Percentiles rank a stretch among this genome's conserved stretches.
phyloP scores from a whole-genome alignment of 441 rosid species.

The Populus hybrid region DNA sequence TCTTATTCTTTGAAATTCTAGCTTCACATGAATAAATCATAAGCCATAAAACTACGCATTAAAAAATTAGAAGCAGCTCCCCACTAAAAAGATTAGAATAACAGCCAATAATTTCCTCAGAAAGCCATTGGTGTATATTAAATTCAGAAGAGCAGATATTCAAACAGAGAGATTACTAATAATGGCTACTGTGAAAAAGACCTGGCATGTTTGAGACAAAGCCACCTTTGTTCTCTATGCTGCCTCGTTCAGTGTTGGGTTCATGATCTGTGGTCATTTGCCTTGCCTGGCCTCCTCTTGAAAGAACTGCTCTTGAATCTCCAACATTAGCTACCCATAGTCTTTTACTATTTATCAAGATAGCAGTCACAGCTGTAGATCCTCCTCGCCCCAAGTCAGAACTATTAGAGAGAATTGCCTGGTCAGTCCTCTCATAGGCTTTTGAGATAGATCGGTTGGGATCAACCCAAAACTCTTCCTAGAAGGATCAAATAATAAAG shows the following conservation, averaged over 20 bases:
- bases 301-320: constrained; percentile 84
- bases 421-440: constrained; percentile 91
- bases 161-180: neutral
- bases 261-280: constrained; percentile 81
- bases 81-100: constrained; percentile 1
- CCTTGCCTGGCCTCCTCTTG: constrained; percentile 56
- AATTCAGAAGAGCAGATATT: neutral
- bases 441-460: constrained; percentile 58
- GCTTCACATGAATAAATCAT: neutral
- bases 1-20: neutral
- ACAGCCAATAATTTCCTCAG: neutral
- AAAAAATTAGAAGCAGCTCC: neutral
- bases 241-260: constrained; percentile 78
- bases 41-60: neutral
- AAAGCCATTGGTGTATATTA: neutral
- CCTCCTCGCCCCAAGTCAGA: constrained; percentile 87
- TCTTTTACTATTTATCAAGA: constrained; percentile 52
- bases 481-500: constrained; percentile 20
- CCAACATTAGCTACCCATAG: constrained; percentile 90
- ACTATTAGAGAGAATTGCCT: constrained; percentile 63
- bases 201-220: constrained; percentile 99
- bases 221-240: constrained; percentile 82
- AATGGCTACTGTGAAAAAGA: constrained; percentile 19
- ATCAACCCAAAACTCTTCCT: constrained; percentile 80
- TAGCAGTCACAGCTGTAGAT: constrained; percentile 90